These are phyloP conservation scores for Eragrostis tef DNA, from an alignment of 202 grass and related monocot species.

Conservation along the genomic window DNA sequence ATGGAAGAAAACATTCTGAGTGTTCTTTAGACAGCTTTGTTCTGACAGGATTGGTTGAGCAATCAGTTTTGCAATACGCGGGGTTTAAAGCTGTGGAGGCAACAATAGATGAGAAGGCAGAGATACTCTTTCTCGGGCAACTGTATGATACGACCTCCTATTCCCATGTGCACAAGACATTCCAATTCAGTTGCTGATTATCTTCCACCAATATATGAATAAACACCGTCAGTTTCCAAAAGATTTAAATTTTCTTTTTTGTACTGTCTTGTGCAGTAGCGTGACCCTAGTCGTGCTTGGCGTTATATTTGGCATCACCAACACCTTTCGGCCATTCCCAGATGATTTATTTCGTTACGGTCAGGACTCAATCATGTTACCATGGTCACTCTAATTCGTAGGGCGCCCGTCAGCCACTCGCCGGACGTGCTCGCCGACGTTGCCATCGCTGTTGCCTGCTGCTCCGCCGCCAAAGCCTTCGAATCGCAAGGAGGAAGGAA, in stretches of 20 bases:
- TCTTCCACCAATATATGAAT: neutral
- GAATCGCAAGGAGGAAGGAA: neutral
- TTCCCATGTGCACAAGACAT: slow-evolving; percentile 4
- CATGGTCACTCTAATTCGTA: slow-evolving; percentile 39
- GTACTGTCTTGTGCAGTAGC: slow-evolving; percentile 57
- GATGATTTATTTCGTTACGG: slow-evolving; percentile 89
- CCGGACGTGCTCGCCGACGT: slow-evolving; percentile 62
- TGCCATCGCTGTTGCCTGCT: slow-evolving; percentile 41
- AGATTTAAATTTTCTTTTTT: slow-evolving; percentile 29
- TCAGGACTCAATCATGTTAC: slow-evolving; percentile 51
- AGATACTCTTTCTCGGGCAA: slow-evolving; percentile 80
- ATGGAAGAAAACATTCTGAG: slow-evolving; percentile 56
- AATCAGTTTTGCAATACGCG: slow-evolving; percentile 62
- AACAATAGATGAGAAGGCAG: slow-evolving; percentile 82
- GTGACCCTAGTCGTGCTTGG: slow-evolving; percentile 73
- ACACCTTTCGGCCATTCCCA: slow-evolving; percentile 76
- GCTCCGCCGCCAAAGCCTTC: slow-evolving; percentile 30
- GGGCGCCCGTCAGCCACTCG: slow-evolving; percentile 69
- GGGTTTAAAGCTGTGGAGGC: slow-evolving; percentile 61
- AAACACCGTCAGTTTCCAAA: slow-evolving; percentile 4
- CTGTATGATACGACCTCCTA: slow-evolving; percentile 58
- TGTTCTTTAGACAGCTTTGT: slow-evolving; percentile 95
- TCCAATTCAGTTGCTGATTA: neutral
- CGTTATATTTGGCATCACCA: slow-evolving; percentile 87
- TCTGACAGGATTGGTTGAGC: slow-evolving; percentile 90